Evolutionary conservation across 352 stramenopile species (phyloP).

Genomic region (Hyaloperonospora arabidopsidis): DNA sequence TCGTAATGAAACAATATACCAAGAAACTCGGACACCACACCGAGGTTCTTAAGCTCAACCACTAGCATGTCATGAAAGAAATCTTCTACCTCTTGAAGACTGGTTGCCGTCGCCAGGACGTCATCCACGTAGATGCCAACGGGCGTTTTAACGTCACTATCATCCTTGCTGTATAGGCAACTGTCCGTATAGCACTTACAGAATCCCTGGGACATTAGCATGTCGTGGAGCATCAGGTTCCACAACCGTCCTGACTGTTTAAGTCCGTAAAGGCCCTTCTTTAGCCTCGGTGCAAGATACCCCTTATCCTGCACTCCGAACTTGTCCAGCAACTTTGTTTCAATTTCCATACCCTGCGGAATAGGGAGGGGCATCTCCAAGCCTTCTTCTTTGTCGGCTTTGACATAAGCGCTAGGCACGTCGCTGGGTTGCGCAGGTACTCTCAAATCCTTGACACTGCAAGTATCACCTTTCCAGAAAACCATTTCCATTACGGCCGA

Average conservation of each 20-base stretch:
- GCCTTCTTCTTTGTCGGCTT: too few species aligned
- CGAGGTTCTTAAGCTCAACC: constrained; percentile 11
- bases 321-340: too few species aligned
- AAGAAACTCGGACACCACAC: constrained; percentile 9
- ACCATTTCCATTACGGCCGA: too few species aligned
- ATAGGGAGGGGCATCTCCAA: too few species aligned
- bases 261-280: too few species aligned
- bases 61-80: constrained; percentile 12
- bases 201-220: constrained; percentile 1
- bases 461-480: too few species aligned
- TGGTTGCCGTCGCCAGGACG: constrained; percentile 17
- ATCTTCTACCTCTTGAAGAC: neutral
- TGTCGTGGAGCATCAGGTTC: constrained; percentile 6
- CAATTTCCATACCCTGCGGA: too few species aligned
- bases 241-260: neutral
- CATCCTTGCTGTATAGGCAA: constrained; percentile 20
- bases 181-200: constrained; percentile 21
- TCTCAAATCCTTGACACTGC: too few species aligned
- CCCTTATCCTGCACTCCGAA: too few species aligned
- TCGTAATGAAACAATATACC: constrained; percentile 5
- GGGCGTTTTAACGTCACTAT: constrained; percentile 1
- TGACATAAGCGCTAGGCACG: too few species aligned
- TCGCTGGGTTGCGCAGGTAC: too few species aligned
- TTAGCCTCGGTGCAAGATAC: too few species aligned
- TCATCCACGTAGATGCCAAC: constrained; percentile 23